Conservation (phyloP, 306 rosid genomes). For the Acmispon strigosus region DNA sequence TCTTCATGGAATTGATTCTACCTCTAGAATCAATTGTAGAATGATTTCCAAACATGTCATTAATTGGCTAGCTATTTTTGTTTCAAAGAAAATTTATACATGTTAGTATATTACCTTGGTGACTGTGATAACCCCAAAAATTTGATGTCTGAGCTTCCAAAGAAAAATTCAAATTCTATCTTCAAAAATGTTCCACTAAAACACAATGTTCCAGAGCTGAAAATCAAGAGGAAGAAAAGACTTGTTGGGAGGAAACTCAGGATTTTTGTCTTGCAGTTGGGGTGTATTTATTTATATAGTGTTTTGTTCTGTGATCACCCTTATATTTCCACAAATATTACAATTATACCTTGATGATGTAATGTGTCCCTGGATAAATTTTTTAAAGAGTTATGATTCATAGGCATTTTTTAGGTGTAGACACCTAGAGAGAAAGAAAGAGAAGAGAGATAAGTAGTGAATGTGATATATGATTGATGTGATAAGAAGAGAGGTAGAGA, state of each 20-base stretch:
- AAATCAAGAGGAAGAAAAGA: background rate
- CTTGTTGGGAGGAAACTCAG: background rate
- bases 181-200: background rate
- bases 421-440: too few species aligned
- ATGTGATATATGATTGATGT: too few species aligned
- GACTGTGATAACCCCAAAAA: too few species aligned
- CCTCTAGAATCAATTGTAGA: background rate
- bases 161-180: background rate
- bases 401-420: too few species aligned
- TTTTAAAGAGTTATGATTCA: too few species aligned
- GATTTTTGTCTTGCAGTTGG: background rate
- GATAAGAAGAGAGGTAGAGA: too few species aligned
- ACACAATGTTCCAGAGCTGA: background rate
- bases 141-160: background rate
- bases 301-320: constrained; percentile 12
- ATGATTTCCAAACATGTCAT: too few species aligned
- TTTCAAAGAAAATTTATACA: background rate
- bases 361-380: too few species aligned
- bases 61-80: too few species aligned
- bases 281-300: constrained; percentile 35
- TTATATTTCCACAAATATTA: constrained; percentile 7
- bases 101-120: background rate
- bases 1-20: too few species aligned
- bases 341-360: constrained; percentile 8
- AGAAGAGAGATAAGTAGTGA: too few species aligned